phyloP scores from a whole-genome alignment of 768 basidiomycete species.

The Cytidiella melzeri region DNA sequence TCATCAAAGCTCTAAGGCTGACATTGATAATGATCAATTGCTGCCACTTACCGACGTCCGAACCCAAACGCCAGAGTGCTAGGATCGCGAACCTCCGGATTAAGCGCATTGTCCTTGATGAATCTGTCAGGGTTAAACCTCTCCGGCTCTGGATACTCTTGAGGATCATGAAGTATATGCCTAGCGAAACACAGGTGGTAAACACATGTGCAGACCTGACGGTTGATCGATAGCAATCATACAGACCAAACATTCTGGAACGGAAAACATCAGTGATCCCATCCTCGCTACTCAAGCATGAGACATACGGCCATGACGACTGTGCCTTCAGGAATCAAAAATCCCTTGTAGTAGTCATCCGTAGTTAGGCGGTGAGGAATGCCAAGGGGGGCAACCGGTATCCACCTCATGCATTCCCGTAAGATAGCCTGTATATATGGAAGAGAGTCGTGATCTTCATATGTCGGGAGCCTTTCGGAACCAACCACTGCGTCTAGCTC shows the following conservation, averaged over 20 bases:
- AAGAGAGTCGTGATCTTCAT: constrained; percentile 1
- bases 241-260: constrained; percentile 11
- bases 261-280: not conserved
- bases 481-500: constrained; percentile 5
- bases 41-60: constrained; percentile 21
- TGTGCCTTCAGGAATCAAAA: constrained; percentile 15
- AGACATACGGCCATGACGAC: constrained; percentile 9
- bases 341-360: constrained; percentile 19
- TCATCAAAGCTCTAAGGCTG: no score
- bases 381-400: constrained; percentile 19
- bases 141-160: constrained; percentile 14
- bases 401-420: constrained; percentile 17
- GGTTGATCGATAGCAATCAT: not conserved
- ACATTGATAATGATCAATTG: no score
- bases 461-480: not conserved
- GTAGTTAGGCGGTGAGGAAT: constrained; percentile 14
- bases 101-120: constrained; percentile 5
- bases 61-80: constrained; percentile 25
- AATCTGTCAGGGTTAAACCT: constrained; percentile 22
- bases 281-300: no score
- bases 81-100: constrained; percentile 14
- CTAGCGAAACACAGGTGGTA: constrained; percentile 2
- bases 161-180: constrained; percentile 18
- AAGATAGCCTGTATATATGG: constrained; percentile 5
- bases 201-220: not conserved